phyloP scores from a whole-genome alignment of 306 rosid species.

The Cucurbita argyrosperma region DNA sequence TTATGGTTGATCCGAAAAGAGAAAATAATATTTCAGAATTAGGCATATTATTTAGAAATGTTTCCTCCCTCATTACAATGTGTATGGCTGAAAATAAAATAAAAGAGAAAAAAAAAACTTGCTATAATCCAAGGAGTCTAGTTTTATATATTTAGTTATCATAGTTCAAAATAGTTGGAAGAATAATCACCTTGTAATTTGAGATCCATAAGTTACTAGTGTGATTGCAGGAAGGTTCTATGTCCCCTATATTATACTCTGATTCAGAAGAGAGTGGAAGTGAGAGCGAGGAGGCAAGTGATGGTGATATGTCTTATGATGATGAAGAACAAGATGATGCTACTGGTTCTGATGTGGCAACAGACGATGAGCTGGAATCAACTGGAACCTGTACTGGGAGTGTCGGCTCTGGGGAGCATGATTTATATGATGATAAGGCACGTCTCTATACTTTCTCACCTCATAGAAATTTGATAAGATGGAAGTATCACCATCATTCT shows the following conservation, averaged over 20 bases:
- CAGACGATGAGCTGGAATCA: constrained; percentile 33
- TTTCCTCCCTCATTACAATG: neutral
- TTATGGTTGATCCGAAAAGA: neutral
- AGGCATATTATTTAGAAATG: neutral
- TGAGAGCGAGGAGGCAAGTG: constrained; percentile 66
- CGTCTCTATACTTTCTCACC: constrained; percentile 13
- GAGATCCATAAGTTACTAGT: constrained; percentile 21
- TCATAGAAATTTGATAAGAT: neutral
- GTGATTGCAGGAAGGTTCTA: constrained; percentile 62
- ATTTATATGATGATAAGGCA: constrained; percentile 37
- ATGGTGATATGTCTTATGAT: constrained; percentile 61
- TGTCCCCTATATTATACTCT: constrained; percentile 53
- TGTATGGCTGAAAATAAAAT: neutral
- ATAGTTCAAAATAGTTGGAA: neutral
- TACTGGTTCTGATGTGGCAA: constrained; percentile 40
- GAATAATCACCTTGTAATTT: constrained; percentile 2
- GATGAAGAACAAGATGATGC: constrained; percentile 52
- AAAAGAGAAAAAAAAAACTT: neutral
- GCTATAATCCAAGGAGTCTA: neutral
- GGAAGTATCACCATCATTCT: neutral
- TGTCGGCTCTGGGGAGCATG: constrained; percentile 26
- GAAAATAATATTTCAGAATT: neutral
- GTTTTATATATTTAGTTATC: neutral
- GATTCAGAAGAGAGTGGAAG: constrained; percentile 70
- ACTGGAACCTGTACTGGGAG: constrained; percentile 39